A percentile compares a stretch with the other conserved stretches of the same genome.
Evolutionary conservation across 225 moss, liverwort and hornwort genomes (phyloP).

Genomic region (Sphagnum contortum): DNA sequence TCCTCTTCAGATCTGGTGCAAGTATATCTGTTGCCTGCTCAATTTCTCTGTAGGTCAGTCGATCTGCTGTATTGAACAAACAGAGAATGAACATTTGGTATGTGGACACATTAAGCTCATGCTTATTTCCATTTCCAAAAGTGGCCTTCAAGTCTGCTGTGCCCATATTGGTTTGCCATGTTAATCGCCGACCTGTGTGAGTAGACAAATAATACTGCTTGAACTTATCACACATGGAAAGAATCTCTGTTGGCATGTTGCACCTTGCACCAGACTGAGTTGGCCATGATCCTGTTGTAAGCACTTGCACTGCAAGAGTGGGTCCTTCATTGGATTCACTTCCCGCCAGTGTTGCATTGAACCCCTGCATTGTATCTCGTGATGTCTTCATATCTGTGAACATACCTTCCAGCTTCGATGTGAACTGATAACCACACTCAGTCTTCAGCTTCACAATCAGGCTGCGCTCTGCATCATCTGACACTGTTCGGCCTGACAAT

Average conservation of each 20-base stretch:
- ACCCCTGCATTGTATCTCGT: conserved; percentile 58
- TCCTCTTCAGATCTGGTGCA: conserved; percentile 44
- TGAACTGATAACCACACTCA: conserved; percentile 58
- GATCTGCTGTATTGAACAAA: conserved; percentile 45
- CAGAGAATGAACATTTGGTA: conserved; percentile 64
- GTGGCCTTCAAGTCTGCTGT: conserved; percentile 57
- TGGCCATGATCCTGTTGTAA: conserved; percentile 61
- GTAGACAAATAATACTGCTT: conserved; percentile 55
- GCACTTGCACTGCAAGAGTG: conserved; percentile 53
- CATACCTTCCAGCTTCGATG: conserved; percentile 59
- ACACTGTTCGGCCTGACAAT: conserved; percentile 54
- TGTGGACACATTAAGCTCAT: conserved; percentile 57
- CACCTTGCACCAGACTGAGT: conserved; percentile 59
- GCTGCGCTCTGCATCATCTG: conserved; percentile 61
- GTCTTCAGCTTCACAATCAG: conserved; percentile 63
- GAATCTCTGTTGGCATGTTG: conserved; percentile 56
- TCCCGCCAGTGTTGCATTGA: conserved; percentile 36
- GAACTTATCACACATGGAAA: conserved; percentile 55
- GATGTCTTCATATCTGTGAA: conserved; percentile 66
- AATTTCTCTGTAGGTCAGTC: conserved; percentile 48
- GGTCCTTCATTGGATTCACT: conserved; percentile 48
- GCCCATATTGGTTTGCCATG: conserved; percentile 66
- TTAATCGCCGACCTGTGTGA: conserved; percentile 53
- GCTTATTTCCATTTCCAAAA: conserved; percentile 55
- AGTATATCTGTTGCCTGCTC: conserved; percentile 62